phyloP scores from a whole-genome alignment of 192 early-diverging fungal genomes.

The Rhizoclosmatium globosum region DNA sequence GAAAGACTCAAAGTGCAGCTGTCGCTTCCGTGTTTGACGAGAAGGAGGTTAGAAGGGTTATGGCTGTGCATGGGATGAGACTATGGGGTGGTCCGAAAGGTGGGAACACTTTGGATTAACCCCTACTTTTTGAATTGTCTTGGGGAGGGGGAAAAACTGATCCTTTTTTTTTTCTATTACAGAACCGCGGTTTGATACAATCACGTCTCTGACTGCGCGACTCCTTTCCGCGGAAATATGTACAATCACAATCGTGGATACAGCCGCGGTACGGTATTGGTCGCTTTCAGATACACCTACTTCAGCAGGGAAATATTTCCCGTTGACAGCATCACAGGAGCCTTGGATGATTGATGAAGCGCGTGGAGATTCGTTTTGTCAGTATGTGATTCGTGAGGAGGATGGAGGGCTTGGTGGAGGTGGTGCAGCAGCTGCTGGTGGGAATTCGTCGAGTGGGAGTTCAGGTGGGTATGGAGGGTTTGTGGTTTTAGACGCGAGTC shows the following conservation, averaged over 20 bases:
- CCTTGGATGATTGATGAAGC: conserved; percentile 5
- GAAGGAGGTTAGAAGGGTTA: conserved; percentile 13
- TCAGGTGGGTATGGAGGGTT: conserved; percentile 6
- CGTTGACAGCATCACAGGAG: not conserved
- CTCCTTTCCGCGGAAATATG: conserved; percentile 32
- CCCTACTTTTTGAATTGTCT: not conserved
- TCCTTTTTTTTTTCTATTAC: not conserved
- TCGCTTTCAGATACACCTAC: conserved; percentile 27
- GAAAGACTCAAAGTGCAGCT: not conserved
- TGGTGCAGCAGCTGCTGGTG: not conserved
- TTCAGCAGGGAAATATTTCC: conserved; percentile 5
- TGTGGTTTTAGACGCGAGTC: conserved; percentile 38
- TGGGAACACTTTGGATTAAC: not conserved
- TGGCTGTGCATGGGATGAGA: conserved; percentile 29
- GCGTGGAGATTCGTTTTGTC: conserved; percentile 35
- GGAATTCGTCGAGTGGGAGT: not conserved
- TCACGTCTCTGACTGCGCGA: conserved; percentile 29
- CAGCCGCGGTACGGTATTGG: conserved; percentile 20
- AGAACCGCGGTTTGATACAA: conserved; percentile 33
- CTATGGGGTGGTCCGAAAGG: conserved; percentile 23
- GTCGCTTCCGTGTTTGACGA: conserved; percentile 13
- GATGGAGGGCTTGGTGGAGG: not conserved
- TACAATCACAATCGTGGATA: conserved; percentile 26
- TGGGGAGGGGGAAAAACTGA: not conserved
- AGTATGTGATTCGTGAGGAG: conserved; percentile 36